phyloP scores from a whole-genome alignment of 2,329 filamentous ascomycete species.

The Paracorniculantispora psalliotae region DNA sequence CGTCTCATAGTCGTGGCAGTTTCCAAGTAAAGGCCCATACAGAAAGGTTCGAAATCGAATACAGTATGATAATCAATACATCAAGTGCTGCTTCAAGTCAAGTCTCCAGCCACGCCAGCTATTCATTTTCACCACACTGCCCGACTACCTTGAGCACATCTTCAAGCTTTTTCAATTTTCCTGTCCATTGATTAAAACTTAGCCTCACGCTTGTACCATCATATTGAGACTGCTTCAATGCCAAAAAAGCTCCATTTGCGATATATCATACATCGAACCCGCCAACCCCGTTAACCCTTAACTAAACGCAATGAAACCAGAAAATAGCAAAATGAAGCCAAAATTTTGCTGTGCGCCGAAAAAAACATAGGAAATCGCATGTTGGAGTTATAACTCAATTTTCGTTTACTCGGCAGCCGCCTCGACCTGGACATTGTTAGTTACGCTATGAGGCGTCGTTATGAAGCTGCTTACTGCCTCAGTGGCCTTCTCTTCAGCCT shows the following conservation, averaged over 20 bases:
- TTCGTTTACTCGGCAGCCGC: conserved; percentile 10
- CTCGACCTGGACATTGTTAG: conserved; percentile 20
- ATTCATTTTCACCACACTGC: background rate
- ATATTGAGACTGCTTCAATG: background rate
- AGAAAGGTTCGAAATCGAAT: background rate
- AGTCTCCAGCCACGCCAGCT: background rate
- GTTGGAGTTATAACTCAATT: background rate
- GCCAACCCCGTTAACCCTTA: conserved; percentile 4
- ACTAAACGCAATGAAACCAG: background rate
- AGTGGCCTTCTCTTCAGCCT: conserved; percentile 22
- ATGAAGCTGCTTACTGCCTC: conserved; percentile 22
- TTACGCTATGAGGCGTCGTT: conserved; percentile 20
- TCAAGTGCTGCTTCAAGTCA: background rate
- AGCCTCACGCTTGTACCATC: background rate
- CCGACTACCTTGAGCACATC: background rate
- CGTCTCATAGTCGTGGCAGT: background rate
- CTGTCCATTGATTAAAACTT: background rate
- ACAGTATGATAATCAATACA: background rate
- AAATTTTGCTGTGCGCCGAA: conserved; percentile 7
- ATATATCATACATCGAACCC: conserved; percentile 14
- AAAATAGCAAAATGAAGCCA: conserved; percentile 4
- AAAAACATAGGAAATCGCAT: conserved; percentile 8
- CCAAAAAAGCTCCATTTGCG: conserved; percentile 9
- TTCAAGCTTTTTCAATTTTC: background rate
- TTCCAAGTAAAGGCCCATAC: background rate